Conservation (phyloP, 495 filamentous ascomycete genomes). For the Hyaloscypha variabilis region DNA sequence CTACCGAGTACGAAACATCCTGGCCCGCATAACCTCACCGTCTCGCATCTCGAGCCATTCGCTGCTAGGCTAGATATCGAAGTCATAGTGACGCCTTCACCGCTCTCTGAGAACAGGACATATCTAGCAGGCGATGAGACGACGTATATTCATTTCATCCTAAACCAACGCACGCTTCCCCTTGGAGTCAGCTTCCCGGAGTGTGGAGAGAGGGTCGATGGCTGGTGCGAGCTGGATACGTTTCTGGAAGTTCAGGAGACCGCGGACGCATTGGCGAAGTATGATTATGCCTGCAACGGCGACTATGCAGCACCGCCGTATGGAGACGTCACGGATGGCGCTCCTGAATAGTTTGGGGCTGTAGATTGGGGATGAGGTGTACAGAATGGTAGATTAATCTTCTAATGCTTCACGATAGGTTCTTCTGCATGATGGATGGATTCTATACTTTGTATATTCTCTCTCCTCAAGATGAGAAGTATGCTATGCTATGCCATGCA, state of each 20-base stretch:
- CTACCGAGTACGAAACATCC: constrained; percentile 46
- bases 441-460: not conserved
- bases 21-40: constrained; percentile 50
- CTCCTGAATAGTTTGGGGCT: constrained; percentile 26
- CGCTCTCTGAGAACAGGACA: constrained; percentile 45
- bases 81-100: constrained; percentile 58
- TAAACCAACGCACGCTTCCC: constrained; percentile 65
- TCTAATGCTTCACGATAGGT: no score
- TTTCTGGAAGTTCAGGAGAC: constrained; percentile 54
- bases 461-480: not conserved
- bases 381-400: no score
- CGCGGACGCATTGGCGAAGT: constrained; percentile 48
- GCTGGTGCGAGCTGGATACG: constrained; percentile 63
- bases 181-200: constrained; percentile 55
- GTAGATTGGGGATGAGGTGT: no score
- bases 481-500: not conserved
- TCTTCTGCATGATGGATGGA: no score
- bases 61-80: constrained; percentile 65
- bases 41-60: constrained; percentile 62
- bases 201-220: constrained; percentile 62
- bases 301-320: constrained; percentile 45
- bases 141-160: constrained; percentile 64
- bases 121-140: constrained; percentile 44
- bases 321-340: constrained; percentile 45
- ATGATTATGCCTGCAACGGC: constrained; percentile 57